Evolutionary conservation across 2,329 filamentous ascomycete genomes (phyloP).

Genomic region (Westerdykella ornata): DNA sequence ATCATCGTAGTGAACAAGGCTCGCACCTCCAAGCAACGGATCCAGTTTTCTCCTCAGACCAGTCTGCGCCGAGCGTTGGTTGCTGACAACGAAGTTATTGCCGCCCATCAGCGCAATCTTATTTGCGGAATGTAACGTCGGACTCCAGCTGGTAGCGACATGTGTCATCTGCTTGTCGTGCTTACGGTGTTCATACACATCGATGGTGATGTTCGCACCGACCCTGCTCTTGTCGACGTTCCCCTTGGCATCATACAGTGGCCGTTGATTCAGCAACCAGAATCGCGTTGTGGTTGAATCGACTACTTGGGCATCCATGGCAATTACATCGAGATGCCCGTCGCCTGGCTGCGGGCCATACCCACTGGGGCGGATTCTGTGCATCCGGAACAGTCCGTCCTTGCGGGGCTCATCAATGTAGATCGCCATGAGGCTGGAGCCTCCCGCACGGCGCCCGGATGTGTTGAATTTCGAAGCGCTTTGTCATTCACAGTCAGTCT

Average conservation of each 20-base stretch:
- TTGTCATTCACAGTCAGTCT: background rate
- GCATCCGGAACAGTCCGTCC: conserved; percentile 9
- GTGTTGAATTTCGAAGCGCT: conserved; percentile 7
- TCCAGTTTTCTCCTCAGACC: conserved; percentile 5
- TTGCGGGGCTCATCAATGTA: conserved; percentile 9
- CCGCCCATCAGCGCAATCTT: conserved; percentile 8
- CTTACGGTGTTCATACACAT: conserved; percentile 8
- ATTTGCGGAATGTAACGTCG: conserved; percentile 4
- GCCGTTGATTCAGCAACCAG: conserved; percentile 11
- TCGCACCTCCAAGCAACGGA: conserved; percentile 6
- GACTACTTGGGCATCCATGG: conserved; percentile 7
- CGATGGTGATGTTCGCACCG: conserved; percentile 8
- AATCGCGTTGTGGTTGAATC: conserved; percentile 6
- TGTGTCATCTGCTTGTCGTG: conserved; percentile 5
- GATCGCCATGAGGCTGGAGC: conserved; percentile 8
- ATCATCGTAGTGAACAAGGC: conserved; percentile 6
- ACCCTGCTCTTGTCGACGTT: conserved; percentile 1
- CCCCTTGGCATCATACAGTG: conserved; percentile 5
- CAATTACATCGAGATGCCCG: conserved; percentile 5
- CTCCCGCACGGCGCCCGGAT: conserved; percentile 4
- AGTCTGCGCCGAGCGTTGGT: conserved; percentile 4
- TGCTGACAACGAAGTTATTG: conserved; percentile 9
- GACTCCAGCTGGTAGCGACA: conserved; percentile 1
- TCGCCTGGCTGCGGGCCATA: conserved; percentile 5
- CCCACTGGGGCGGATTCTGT: conserved; percentile 5